Conservation (phyloP, 1,284 basidiomycete species). For the Porogramme epimiltina region DNA sequence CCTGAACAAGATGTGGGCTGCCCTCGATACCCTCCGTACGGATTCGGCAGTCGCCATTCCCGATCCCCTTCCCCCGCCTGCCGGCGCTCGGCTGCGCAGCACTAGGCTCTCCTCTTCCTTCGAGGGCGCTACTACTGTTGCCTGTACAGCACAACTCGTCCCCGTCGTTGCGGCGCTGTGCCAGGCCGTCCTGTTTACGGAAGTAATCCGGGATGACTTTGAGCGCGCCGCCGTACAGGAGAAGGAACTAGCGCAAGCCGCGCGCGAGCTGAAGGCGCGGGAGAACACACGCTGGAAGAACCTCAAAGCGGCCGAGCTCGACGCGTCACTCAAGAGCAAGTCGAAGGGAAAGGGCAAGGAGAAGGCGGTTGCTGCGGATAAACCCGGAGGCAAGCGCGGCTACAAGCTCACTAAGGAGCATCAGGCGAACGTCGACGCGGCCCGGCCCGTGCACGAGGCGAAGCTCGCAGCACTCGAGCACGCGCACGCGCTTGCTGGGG, state of each 20-base stretch:
- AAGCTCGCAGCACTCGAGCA: slow-evolving; percentile 33
- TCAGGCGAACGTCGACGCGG: slow-evolving; percentile 8
- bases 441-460: slow-evolving; percentile 30
- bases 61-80: slow-evolving; percentile 56
- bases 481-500: slow-evolving; percentile 28
- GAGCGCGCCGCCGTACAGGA: slow-evolving; percentile 54
- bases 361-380: slow-evolving; percentile 29
- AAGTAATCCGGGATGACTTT: slow-evolving; percentile 54
- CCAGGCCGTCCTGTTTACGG: slow-evolving; percentile 47
- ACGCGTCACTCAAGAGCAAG: slow-evolving; percentile 6
- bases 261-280: slow-evolving; percentile 46
- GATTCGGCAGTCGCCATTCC: slow-evolving; percentile 42
- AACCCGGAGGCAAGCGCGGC: slow-evolving; percentile 45
- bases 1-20: slow-evolving; percentile 61
- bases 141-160: slow-evolving; percentile 59
- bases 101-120: slow-evolving; percentile 32
- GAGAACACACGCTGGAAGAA: slow-evolving; percentile 51
- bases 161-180: slow-evolving; percentile 64
- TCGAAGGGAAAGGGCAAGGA: slow-evolving; percentile 5
- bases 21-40: slow-evolving; percentile 49
- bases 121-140: slow-evolving; percentile 37
- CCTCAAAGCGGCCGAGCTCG: slow-evolving; percentile 19
- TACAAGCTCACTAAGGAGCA: slow-evolving; percentile 25
- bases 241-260: slow-evolving; percentile 53
- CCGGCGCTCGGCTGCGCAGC: slow-evolving; percentile 34